phyloP scores from a whole-genome alignment of 1,284 basidiomycete species.

The Leccinum griseonigrum region DNA sequence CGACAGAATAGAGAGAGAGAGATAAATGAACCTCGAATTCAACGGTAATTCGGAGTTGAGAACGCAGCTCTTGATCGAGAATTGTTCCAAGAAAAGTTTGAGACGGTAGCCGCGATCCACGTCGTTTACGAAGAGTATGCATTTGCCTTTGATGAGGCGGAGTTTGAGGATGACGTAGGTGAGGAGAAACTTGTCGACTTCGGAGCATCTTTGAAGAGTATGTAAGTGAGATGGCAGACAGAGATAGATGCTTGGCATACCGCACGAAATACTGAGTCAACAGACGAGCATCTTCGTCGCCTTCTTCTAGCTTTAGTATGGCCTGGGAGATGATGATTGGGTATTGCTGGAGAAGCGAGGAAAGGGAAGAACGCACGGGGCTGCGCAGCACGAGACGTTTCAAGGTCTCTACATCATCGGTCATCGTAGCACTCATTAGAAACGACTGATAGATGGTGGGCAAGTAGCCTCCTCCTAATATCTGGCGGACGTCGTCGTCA shows the following conservation, averaged over 20 bases:
- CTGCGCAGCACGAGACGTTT: constrained; percentile 87
- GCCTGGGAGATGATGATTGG: constrained; percentile 49
- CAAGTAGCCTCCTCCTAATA: constrained; percentile 75
- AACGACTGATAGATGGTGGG: constrained; percentile 93
- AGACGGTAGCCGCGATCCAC: constrained; percentile 93
- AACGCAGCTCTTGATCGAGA: constrained; percentile 95
- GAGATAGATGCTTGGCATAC: constrained; percentile 36
- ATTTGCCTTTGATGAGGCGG: constrained; percentile 94
- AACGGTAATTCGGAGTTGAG: constrained; percentile 95
- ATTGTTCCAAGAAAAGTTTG: constrained; percentile 97
- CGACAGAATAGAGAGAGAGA: neutral
- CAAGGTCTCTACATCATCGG: constrained; percentile 89
- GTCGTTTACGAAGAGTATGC: constrained; percentile 96
- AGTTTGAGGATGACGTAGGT: constrained; percentile 95
- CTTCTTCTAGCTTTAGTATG: constrained; percentile 83
- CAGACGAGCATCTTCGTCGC: constrained; percentile 72
- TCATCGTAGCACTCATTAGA: constrained; percentile 98
- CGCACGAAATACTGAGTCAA: constrained; percentile 87
- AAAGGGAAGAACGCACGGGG: constrained; percentile 57
- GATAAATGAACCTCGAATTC: constrained; percentile 72
- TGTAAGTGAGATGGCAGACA: constrained; percentile 1
- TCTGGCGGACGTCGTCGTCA: constrained; percentile 85
- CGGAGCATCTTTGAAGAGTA: constrained; percentile 61
- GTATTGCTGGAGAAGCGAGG: neutral
- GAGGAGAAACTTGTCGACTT: constrained; percentile 95